Evolutionary conservation across 139 green algal species (phyloP), one percentile per base, ranked within the genome.

Genomic region (Monoraphidium neglectum): DNA sequence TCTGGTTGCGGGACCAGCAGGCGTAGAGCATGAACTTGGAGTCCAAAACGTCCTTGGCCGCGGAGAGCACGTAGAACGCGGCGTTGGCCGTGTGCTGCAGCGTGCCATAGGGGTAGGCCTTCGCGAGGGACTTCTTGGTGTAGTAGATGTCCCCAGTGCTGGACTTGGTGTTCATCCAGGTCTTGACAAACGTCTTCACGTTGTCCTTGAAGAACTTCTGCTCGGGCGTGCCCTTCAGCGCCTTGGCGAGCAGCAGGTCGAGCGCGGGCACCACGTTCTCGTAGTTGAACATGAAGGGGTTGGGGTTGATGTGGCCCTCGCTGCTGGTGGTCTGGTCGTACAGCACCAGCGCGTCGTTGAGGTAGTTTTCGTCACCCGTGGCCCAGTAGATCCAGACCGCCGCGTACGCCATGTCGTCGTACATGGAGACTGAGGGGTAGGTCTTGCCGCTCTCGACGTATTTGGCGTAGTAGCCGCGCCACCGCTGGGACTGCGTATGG

Each of bases 201-300:
- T 76, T 82, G 26, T 51, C 32, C 59, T 71, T 82, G 76, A 68
- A 82, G 46, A 72, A 60, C 56, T 63, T 32, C 43, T 51, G 43
- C 43, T 51, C 43, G 8, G 43, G 43, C 38, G 51, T 10, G 47
- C 62, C 76, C 0, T 46, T 46, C 3, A 68, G 76, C 13, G 68
- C 67, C 68, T 82, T 64, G 68, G 54, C 69, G 57, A 79, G 59
- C 63, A 84, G 49, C 49, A 78, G 62, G 78, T 80, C 67, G 23
- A 77, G 72, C 2, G 67, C 78, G 23, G 65, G 72, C 46, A 84
- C 64, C 72, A 78, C 72, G 63, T 84, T 78, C 71, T 78, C 72
- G 47, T 76, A 80, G 61, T 73, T 74, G 78, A 81, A 84, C 73
- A 84, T 75, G 68, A 72, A 78, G 26, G 72, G 62, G 78, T 80